Percentiles rank a stretch among this genome's conserved stretches.
Conservation (phyloP, 176 grass and related monocot genomes). For the Thalia dealbata region DNA sequence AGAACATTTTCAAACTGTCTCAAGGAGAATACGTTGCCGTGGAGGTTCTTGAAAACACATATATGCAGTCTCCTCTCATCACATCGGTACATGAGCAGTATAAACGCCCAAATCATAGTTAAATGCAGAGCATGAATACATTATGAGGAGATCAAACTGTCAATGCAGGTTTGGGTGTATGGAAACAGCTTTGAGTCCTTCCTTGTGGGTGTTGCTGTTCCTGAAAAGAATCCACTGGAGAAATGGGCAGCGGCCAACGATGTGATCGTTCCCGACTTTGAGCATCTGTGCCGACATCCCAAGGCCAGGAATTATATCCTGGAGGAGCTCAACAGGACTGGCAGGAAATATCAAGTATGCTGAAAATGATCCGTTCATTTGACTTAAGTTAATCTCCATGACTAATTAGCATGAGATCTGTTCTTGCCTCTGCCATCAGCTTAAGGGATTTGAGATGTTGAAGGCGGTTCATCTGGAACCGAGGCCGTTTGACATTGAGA, state of each 20-base stretch:
- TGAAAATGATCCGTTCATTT: neutral
- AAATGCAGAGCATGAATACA: neutral
- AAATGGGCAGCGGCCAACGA: constrained; percentile 61
- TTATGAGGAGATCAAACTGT: neutral
- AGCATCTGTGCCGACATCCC: constrained; percentile 43
- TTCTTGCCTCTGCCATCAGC: constrained; percentile 18
- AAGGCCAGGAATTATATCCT: constrained; percentile 56
- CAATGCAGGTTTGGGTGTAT: constrained; percentile 70
- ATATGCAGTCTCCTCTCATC: constrained; percentile 53
- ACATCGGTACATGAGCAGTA: constrained; percentile 27
- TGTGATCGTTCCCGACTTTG: constrained; percentile 31
- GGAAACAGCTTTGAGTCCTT: constrained; percentile 93
- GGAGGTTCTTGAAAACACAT: constrained; percentile 68
- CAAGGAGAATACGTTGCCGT: constrained; percentile 93
- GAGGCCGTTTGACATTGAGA: constrained; percentile 73
- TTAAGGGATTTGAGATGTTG: constrained; percentile 95
- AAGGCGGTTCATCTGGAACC: constrained; percentile 67
- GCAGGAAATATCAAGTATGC: constrained; percentile 57
- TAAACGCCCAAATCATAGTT: too few species aligned
- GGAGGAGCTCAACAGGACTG: constrained; percentile 61
- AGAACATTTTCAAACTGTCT: constrained; percentile 95
- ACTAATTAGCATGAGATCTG: too few species aligned
- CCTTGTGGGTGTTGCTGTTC: constrained; percentile 72
- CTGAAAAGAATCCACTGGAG: constrained; percentile 61
- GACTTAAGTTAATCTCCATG: neutral